Base-by-base conservation (phyloP, 2,329 filamentous ascomycete species). In the Trichoderma gracile region DNA sequence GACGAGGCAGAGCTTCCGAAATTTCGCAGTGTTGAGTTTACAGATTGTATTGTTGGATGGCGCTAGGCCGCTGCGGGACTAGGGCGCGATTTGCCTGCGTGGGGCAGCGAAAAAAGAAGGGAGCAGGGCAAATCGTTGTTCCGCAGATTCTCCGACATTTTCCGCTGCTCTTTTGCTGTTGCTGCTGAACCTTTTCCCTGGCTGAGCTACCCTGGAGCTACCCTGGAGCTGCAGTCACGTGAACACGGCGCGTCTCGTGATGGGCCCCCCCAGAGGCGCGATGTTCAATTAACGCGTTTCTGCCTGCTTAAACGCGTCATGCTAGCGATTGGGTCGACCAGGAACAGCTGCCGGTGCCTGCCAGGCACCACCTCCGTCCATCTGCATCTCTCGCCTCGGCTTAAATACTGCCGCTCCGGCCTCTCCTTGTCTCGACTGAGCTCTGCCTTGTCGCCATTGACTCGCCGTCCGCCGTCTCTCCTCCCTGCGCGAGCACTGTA, bases 1-100 rank as follows among this genome's bases (percentile, higher is more conserved):
- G 70, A 70, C 67, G 42, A 64, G 5, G 30, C 30, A 33, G 72
- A 69, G 76, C 75, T 76, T 78, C 74, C 77, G 75, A 79, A 78
- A 79, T 77, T 79, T 79, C 75, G 75, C 76, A 73, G 74, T 74
- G 77, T 78, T 78, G 77, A 75, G 76, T 71, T 74, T 77, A 76
- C 75, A 77, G 76, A 72, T 75, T 58, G 71, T 69, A 71, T 75
- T 77, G 76, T 79, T 78, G 77, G 73, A 73, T 67, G n/a, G 65
- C 65, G 63, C 76, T 78, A 79, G 66, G 45, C 73, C 68, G 10
- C 9, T 68, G 64, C 8, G 14, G 67, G 66, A 14, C 64, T 77
- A 73, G 74, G 60, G 52, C 21, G 14, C 47, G 47, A 55, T 25
- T 61, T 19, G 27, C 43, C 15, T 17, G 21, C 58, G 58, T 53